Evolutionary conservation across 2,329 filamentous ascomycete genomes (phyloP).

Genomic region (Sphaerulina populicola): DNA sequence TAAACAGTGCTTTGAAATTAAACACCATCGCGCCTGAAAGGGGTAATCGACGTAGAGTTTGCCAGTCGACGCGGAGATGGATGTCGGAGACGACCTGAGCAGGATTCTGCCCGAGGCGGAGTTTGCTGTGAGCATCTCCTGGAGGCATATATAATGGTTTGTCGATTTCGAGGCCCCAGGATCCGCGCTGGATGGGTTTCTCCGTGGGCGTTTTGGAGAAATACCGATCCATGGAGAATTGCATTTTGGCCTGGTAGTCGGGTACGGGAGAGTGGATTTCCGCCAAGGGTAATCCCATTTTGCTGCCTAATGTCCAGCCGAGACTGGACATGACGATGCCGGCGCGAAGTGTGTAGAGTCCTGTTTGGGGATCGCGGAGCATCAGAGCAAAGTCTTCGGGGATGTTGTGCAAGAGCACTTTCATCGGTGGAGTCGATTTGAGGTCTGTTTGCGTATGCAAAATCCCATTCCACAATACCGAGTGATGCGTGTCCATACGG

Average conservation of each 20-base stretch:
- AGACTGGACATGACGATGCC: slow-evolving; percentile 70
- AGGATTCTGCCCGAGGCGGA: slow-evolving; percentile 51
- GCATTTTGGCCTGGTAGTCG: slow-evolving; percentile 81
- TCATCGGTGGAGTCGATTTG: slow-evolving; percentile 54
- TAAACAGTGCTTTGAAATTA: slow-evolving; percentile 84
- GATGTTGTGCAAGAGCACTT: slow-evolving; percentile 65
- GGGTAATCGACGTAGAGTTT: slow-evolving; percentile 70
- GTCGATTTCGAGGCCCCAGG: slow-evolving; percentile 73
- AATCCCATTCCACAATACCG: slow-evolving; percentile 59
- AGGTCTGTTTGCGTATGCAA: slow-evolving; percentile 56
- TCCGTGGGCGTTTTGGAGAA: slow-evolving; percentile 69
- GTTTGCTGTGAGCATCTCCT: slow-evolving; percentile 55
- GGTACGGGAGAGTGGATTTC: slow-evolving; percentile 68
- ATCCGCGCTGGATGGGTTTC: slow-evolving; percentile 71
- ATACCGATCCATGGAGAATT: slow-evolving; percentile 79
- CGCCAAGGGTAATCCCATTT: slow-evolving; percentile 62
- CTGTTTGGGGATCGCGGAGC: slow-evolving; percentile 60
- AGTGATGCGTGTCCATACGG: slow-evolving; percentile 46
- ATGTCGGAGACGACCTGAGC: slow-evolving; percentile 52
- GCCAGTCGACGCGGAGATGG: slow-evolving; percentile 75
- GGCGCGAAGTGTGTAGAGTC: slow-evolving; percentile 65
- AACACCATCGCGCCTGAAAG: slow-evolving; percentile 69
- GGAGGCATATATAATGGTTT: slow-evolving; percentile 67
- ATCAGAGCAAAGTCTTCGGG: slow-evolving; percentile 79
- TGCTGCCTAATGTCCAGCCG: slow-evolving; percentile 68